Evolutionary conservation across 2,329 filamentous ascomycete genomes (phyloP), one percentile per base, ranked within the genome.

Genomic region (Fusarium denticulatum): DNA sequence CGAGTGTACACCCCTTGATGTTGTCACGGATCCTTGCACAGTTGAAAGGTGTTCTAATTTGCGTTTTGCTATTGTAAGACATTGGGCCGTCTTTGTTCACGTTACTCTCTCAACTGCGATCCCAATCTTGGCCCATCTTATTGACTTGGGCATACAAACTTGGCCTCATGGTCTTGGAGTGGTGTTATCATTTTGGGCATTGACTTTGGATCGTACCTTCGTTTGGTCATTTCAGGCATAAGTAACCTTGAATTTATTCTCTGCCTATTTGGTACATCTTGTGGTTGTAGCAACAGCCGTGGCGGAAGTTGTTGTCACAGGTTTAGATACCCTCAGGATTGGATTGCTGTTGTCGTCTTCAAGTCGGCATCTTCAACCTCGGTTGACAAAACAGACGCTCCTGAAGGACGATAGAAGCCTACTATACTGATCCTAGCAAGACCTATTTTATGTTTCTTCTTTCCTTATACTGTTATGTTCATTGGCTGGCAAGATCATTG

Each of bases 391-490:
- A 13, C 16, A 26, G n/a, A 26, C 15, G 24, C n/a, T 26, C 11
- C 18, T 26, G 7, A 12, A 5, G 16, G 16, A 43, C 6, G 10
- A 24, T 24, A 11, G 15, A 18, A 11, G 40, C 12, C 20, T 22
- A 22, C 12, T 13, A 39, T 13, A 13, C 20, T 22, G 37, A 14
- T 39, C 20, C 3, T 8, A 39, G 8, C 7, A 39, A 22, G 20
- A 9, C 20, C 20, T 7, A 12, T 39, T 13, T 39, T 13, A 39
- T 22, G 12, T 14, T 28, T 46, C 0, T 28, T 28, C 7, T 18
- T 11, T 15, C 7, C 11, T 18, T n/a, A 32, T n/a, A 8, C 6
- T 8, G 15, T 10, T n/a, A 3, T 6, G 14, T 5, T 2, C 15
- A 18, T 49, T n/a, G 7, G 9, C 7, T 18, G 30, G 11, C 8